phyloP scores from a whole-genome alignment of 2,329 filamentous ascomycete species.

The Colletotrichum melonis region DNA sequence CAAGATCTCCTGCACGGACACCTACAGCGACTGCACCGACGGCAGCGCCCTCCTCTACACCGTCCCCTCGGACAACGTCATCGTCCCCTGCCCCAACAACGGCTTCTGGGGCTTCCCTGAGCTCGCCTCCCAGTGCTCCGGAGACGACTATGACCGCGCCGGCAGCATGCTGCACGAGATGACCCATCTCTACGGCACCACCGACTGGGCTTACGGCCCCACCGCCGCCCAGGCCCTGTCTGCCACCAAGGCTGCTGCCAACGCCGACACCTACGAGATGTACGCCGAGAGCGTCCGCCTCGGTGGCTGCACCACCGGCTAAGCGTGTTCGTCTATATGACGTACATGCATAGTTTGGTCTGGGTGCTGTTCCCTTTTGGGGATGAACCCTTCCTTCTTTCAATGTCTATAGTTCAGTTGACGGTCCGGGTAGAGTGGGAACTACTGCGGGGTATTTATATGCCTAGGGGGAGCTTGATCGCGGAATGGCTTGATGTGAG shows the following conservation, averaged over 20 bases:
- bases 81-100: conserved; percentile 34
- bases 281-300: conserved; percentile 33
- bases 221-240: conserved; percentile 26
- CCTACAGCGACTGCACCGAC: conserved; percentile 26
- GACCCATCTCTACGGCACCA: conserved; percentile 30
- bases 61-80: conserved; percentile 30
- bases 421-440: neutral
- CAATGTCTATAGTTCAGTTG: neutral
- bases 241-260: conserved; percentile 23
- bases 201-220: conserved; percentile 26
- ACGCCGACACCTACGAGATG: conserved; percentile 35
- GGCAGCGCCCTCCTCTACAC: conserved; percentile 33
- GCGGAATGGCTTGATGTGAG: neutral
- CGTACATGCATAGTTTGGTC: neutral
- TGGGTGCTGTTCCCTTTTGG: neutral
- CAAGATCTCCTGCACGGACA: conserved; percentile 32
- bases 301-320: conserved; percentile 31
- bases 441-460: neutral
- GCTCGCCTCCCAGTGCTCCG: conserved; percentile 17
- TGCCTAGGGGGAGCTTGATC: neutral
- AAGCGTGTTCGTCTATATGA: neutral
- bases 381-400: neutral
- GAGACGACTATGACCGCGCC: conserved; percentile 30
- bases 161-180: conserved; percentile 33
- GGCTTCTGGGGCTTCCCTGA: conserved; percentile 34